phyloP scores from a whole-genome alignment of 768 basidiomycete genomes.

The Leccinum sublutescens region DNA sequence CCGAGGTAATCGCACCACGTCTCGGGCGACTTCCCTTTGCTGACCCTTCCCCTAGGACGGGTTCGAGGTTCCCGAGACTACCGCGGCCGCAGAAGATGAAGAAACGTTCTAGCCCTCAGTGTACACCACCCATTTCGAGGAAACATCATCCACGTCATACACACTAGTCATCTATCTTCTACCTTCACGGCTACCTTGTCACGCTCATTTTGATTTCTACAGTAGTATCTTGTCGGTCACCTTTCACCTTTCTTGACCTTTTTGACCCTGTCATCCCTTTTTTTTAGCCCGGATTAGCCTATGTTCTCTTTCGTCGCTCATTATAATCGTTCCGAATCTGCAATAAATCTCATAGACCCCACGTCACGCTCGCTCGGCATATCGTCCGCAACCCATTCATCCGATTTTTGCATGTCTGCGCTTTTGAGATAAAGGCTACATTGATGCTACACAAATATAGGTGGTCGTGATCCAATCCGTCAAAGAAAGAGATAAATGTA shows the following conservation, averaged over 20 bases:
- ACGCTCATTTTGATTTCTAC: conserved; percentile 18
- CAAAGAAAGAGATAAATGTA: background rate
- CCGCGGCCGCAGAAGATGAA: conserved; percentile 64
- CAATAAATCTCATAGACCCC: conserved; percentile 27
- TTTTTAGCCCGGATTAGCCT: conserved; percentile 16
- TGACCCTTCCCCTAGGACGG: conserved; percentile 61
- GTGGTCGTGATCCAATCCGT: conserved; percentile 18
- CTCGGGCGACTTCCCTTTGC: conserved; percentile 1
- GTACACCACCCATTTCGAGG: conserved; percentile 16
- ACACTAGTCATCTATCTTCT: conserved; percentile 4
- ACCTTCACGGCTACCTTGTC: conserved; percentile 10
- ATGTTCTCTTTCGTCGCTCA: conserved; percentile 19
- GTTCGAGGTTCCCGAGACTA: conserved; percentile 82
- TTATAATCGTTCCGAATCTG: conserved; percentile 26
- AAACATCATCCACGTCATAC: conserved; percentile 10
- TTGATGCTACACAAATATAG: conserved; percentile 22
- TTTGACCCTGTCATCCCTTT: background rate
- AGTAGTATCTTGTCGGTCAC: conserved; percentile 9
- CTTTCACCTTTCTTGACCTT: conserved; percentile 13
- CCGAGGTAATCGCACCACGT: conserved; percentile 64
- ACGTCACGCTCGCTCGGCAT: background rate
- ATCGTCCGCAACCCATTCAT: conserved; percentile 3
- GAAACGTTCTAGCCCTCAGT: conserved; percentile 61
- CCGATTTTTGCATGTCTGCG: conserved; percentile 3
- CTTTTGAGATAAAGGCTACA: conserved; percentile 30